Evolutionary conservation across 2,329 filamentous ascomycete species (phyloP).

Genomic region (Remersonia thermophila): DNA sequence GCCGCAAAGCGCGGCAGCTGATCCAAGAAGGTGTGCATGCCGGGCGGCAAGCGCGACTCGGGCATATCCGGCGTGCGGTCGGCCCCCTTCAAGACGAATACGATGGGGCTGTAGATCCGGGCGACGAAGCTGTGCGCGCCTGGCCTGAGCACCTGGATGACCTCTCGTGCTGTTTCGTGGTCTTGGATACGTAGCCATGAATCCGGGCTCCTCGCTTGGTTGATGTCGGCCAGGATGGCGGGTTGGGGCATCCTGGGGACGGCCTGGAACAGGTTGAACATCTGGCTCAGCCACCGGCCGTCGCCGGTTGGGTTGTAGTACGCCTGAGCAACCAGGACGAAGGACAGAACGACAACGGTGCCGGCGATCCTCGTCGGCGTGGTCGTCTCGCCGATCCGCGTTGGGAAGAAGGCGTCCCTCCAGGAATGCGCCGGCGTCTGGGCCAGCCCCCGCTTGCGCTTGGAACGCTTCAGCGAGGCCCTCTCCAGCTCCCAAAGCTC

Average conservation of each 20-base stretch:
- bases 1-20: conserved; percentile 48
- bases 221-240: conserved; percentile 45
- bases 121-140: conserved; percentile 59
- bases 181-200: conserved; percentile 70
- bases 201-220: conserved; percentile 62
- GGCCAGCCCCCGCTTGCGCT: conserved; percentile 10
- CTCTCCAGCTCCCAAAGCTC: conserved; percentile 61
- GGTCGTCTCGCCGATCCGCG: conserved; percentile 41
- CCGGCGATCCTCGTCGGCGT: conserved; percentile 64
- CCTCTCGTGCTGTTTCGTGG: conserved; percentile 63
- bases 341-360: conserved; percentile 58
- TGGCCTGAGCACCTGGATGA: conserved; percentile 66
- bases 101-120: conserved; percentile 59
- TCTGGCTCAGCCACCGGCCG: conserved; percentile 24
- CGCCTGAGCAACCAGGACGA: conserved; percentile 62
- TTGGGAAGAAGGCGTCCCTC: conserved; percentile 46
- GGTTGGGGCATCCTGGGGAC: conserved; percentile 19
- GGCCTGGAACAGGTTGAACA: conserved; percentile 22
- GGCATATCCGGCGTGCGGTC: conserved; percentile 46
- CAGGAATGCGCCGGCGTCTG: conserved; percentile 32
- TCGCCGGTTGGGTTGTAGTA: conserved; percentile 59
- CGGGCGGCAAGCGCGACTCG: conserved; percentile 38
- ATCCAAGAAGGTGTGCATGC: conserved; percentile 56
- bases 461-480: conserved; percentile 32
- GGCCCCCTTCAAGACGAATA: conserved; percentile 58